phyloP scores from a whole-genome alignment of 1,139 yeast genomes.

The Sporopachydermia cereana region DNA sequence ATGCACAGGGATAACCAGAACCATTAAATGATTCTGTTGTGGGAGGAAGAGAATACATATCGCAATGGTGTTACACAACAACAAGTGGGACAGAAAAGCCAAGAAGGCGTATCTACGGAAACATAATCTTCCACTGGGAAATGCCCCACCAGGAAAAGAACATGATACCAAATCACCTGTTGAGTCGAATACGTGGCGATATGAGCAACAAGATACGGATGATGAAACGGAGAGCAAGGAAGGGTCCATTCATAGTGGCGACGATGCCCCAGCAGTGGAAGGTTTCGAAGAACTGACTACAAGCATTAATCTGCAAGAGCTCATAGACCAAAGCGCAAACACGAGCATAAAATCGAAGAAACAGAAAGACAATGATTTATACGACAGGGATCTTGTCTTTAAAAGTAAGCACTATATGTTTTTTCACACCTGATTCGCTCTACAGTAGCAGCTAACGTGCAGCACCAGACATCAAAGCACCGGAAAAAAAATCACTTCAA shows the following conservation, averaged over 20 bases:
- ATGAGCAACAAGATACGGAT: background rate
- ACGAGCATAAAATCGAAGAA: background rate
- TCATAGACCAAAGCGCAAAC: background rate
- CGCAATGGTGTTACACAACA: conserved; percentile 24
- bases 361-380: background rate
- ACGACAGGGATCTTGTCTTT: conserved; percentile 4
- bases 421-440: too few species aligned
- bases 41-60: too few species aligned
- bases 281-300: background rate
- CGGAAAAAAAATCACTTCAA: background rate
- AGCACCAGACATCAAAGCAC: background rate
- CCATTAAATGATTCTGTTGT: too few species aligned
- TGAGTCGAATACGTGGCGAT: background rate
- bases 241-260: background rate
- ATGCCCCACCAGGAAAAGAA: background rate
- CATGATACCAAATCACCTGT: background rate
- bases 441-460: background rate
- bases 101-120: conserved; percentile 19
- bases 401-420: background rate
- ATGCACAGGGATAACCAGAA: too few species aligned
- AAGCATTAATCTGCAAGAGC: background rate
- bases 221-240: background rate
- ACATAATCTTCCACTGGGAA: conserved; percentile 17
- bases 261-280: background rate
- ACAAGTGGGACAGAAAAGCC: conserved; percentile 24